These are phyloP conservation scores for Backusella mclennaniae DNA, from an alignment of 192 early-diverging fungal genomes.

Conservation along the genomic window DNA sequence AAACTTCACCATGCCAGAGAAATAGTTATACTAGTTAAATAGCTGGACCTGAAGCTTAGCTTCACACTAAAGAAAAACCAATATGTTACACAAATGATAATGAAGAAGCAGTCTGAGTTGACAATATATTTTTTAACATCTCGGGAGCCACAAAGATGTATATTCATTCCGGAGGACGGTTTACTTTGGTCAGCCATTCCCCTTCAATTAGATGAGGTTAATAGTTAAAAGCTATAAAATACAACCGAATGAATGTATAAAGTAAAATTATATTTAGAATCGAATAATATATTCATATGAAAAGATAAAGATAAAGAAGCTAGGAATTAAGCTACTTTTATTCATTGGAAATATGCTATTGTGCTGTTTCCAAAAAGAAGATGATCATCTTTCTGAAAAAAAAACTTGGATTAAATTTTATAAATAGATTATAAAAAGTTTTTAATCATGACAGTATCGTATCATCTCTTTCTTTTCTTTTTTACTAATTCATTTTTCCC, in stretches of 20 bases:
- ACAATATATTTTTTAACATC: neutral
- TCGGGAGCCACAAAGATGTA: neutral
- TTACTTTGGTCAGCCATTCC: neutral
- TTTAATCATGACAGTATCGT: neutral
- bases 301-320: neutral
- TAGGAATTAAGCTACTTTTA: neutral
- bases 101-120: neutral
- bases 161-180: neutral
- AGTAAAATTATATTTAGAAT: neutral
- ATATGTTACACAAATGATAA: neutral
- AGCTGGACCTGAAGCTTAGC: neutral
- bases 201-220: neutral
- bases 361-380: neutral
- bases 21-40: neutral
- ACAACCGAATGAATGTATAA: neutral
- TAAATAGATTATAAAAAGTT: slow-evolving; percentile 3
- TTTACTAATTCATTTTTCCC: neutral
- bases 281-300: neutral
- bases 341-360: neutral
- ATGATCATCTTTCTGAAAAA: neutral
- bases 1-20: neutral
- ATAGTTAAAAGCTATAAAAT: neutral
- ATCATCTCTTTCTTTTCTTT: slow-evolving; percentile 2
- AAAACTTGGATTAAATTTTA: neutral
- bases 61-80: neutral